Evolutionary conservation across 129 eudicot genomes (phyloP).

Genomic region (Scalesia atractyloides): DNA sequence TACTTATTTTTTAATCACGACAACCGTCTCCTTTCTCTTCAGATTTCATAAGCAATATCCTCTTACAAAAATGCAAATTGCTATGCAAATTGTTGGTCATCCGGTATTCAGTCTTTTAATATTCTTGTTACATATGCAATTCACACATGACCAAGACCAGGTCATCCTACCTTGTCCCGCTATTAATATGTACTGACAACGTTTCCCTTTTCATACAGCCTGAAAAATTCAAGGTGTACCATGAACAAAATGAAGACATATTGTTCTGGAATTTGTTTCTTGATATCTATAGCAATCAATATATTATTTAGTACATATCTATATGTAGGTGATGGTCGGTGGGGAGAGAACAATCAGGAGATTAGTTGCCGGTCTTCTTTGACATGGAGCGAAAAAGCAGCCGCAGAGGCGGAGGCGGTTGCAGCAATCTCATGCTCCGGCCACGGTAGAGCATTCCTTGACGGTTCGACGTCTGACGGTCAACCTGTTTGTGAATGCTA

Average conservation of each 20-base stretch:
- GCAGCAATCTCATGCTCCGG: slow-evolving; percentile 19
- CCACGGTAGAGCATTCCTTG: slow-evolving; percentile 14
- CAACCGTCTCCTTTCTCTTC: too few species aligned
- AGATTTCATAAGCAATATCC: too few species aligned
- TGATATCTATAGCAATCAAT: slow-evolving; percentile 28
- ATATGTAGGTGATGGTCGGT: slow-evolving; percentile 6
- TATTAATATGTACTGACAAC: too few species aligned
- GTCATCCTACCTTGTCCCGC: too few species aligned
- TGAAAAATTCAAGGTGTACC: too few species aligned
- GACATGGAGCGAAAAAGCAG: slow-evolving; percentile 14
- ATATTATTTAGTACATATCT: slow-evolving; percentile 21
- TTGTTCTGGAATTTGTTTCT: slow-evolving; percentile 18
- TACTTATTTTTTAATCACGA: too few species aligned
- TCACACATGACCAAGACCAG: too few species aligned
- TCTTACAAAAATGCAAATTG: too few species aligned
- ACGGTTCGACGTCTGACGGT: not conserved
- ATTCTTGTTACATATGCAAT: too few species aligned
- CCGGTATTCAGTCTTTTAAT: too few species aligned
- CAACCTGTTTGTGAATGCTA: slow-evolving; percentile 11
- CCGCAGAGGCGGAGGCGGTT: slow-evolving; percentile 5
- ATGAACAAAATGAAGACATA: not conserved
- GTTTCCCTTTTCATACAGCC: too few species aligned
- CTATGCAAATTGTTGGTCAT: too few species aligned
- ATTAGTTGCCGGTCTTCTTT: not conserved
- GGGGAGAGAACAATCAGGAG: slow-evolving; percentile 8